These are phyloP conservation scores for Metschnikowia lachancei DNA, from an alignment of 805 yeast genomes.

Conservation along the genomic window DNA sequence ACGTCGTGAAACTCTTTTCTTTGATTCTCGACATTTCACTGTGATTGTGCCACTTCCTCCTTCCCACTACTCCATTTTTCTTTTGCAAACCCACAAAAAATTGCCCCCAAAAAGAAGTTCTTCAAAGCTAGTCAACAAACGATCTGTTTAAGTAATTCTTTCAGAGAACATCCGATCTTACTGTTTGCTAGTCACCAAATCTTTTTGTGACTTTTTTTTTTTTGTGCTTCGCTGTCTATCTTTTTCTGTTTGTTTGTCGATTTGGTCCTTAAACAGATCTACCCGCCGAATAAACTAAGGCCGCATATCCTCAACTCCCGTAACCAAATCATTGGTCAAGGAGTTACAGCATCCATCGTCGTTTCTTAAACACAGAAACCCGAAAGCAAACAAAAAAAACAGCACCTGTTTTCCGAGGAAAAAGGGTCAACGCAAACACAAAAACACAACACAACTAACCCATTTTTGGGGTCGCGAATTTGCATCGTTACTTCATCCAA, in stretches of 20 bases:
- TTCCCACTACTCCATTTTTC: slow-evolving; percentile 4
- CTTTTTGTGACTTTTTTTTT: background rate
- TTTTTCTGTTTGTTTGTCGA: background rate
- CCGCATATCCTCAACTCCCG: too few species aligned
- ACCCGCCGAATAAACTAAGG: background rate
- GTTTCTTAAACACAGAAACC: background rate
- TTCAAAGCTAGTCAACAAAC: background rate
- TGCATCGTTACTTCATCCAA: too few species aligned
- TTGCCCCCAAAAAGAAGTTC: background rate
- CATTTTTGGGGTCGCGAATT: too few species aligned
- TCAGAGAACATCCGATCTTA: background rate
- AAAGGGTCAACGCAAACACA: background rate
- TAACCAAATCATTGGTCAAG: too few species aligned
- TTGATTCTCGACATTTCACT: slow-evolving; percentile 11
- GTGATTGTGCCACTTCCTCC: slow-evolving; percentile 7
- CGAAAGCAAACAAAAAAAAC: too few species aligned
- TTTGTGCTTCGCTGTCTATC: slow-evolving; percentile 6
- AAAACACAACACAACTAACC: too few species aligned
- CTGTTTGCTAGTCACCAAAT: background rate
- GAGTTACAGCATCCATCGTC: background rate
- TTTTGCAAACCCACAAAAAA: slow-evolving; percentile 1
- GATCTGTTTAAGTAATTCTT: background rate
- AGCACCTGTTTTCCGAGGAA: background rate
- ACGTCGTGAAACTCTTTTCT: slow-evolving; percentile 15
- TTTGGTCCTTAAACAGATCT: background rate